Evolutionary conservation across 1,284 basidiomycete species (phyloP).

Genomic region (Ustilago tritici): DNA sequence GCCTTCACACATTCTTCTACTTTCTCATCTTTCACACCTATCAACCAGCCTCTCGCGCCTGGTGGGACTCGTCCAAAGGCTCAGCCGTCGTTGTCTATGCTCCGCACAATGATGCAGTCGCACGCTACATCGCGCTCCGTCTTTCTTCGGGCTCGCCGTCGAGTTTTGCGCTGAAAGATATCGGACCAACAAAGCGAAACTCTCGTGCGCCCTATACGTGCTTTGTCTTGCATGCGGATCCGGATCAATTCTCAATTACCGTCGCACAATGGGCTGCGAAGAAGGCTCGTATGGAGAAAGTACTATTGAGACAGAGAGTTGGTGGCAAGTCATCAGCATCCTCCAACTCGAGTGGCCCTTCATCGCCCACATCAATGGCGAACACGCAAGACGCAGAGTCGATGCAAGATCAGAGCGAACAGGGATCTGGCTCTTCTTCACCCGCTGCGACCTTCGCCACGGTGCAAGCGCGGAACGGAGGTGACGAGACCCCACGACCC

Average conservation of each 20-base stretch:
- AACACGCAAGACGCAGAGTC: slow-evolving; percentile 20
- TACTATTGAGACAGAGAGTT: slow-evolving; percentile 25
- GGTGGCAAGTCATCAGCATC: slow-evolving; percentile 4
- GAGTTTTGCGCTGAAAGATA: slow-evolving; percentile 42
- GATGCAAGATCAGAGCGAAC: slow-evolving; percentile 14
- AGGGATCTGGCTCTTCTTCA: slow-evolving; percentile 7
- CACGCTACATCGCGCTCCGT: slow-evolving; percentile 41
- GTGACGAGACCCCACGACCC: slow-evolving; percentile 34
- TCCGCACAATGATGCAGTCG: slow-evolving; percentile 47
- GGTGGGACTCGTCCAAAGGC: slow-evolving; percentile 49
- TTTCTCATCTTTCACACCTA: slow-evolving; percentile 39
- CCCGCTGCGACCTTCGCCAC: slow-evolving; percentile 1
- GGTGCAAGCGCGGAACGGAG: background rate
- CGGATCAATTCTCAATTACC: slow-evolving; percentile 45
- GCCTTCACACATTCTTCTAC: slow-evolving; percentile 35
- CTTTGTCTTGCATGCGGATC: slow-evolving; percentile 49
- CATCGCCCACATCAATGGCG: slow-evolving; percentile 27
- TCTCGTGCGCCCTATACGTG: slow-evolving; percentile 51
- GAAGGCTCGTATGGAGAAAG: slow-evolving; percentile 47
- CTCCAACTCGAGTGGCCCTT: slow-evolving; percentile 22
- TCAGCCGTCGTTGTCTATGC: slow-evolving; percentile 51
- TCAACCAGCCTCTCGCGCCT: slow-evolving; percentile 32
- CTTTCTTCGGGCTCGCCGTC: slow-evolving; percentile 48
- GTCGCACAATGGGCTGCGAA: slow-evolving; percentile 55
- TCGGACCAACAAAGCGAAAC: slow-evolving; percentile 31